Base-by-base conservation (phyloP, 2,329 filamentous ascomycete genomes). In the Cladosporium cucumerinum region DNA sequence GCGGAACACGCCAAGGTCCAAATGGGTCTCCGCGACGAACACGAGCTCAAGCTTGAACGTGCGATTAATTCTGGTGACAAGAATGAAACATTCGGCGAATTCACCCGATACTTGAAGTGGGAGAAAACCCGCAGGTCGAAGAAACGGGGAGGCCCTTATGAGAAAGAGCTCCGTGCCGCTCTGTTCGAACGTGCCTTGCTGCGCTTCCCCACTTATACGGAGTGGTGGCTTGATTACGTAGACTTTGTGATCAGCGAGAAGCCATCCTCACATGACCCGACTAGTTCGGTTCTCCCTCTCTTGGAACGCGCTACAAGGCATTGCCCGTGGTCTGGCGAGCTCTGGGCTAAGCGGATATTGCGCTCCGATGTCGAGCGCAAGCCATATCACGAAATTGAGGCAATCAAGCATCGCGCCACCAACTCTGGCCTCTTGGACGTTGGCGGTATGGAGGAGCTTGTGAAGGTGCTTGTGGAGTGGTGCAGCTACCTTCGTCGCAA, bases 381-480 rank as follows among this genome's bases (percentile, higher is more conserved):
- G 68, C 83, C 89, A 0, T 97, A 96, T 72, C 82, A 89, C 26
- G 89, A 91, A 58, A 91, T 98, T 61, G 92, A 96, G 71, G 85
- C 88, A 48, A 93, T 97, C 76, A 99, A 99, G 78, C 92, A 97
- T 76, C 88, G 89, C 51, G 95, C 95, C 7, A 98, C 93, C 0
- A 92, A 89, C 73, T 92, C 92, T 59, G 89, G 92, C 10, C 83
- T 96, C 49, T 83, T 98, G 5, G 93, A 96, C 75, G 88, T 90
- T 68, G 88, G 92, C 67, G 93, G 93, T 26, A 89, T 97, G 84
- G 87, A 92, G 58, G 91, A 93, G 69, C 87, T 97, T 34, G 85
- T 98, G 66, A 92, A 96, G 72, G 92, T 98, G 73, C 93, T 97
- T 73, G 88, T 92, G 61, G 90, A 93, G 0, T 99, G 95, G 95